A percentile compares a stretch with the other conserved stretches of the same genome.
Conservation (phyloP, 1,139 yeast genomes). For the Candida sp. region DNA sequence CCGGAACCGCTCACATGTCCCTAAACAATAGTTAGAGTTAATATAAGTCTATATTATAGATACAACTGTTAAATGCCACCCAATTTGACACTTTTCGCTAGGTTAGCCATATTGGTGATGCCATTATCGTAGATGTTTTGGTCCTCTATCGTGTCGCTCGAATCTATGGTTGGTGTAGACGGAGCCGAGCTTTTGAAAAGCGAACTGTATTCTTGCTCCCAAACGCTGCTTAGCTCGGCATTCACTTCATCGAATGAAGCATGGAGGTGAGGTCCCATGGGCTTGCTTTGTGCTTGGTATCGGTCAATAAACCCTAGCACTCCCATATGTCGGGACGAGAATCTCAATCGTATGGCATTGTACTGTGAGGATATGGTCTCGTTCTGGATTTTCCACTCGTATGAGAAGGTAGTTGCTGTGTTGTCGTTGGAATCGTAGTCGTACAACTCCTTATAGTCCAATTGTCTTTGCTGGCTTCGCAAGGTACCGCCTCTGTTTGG, state of each 20-base stretch:
- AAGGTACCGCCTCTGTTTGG: constrained; percentile 16
- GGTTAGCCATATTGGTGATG: constrained; percentile 9
- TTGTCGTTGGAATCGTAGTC: constrained; percentile 17
- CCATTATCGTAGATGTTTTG: neutral
- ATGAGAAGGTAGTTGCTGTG: constrained; percentile 10
- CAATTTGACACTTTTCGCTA: constrained; percentile 11
- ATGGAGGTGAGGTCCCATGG: neutral
- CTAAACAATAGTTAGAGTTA: constrained; percentile 1
- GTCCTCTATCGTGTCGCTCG: constrained; percentile 6
- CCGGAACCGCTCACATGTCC: constrained; percentile 27
- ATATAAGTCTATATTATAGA: neutral
- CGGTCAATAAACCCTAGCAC: constrained; percentile 23
- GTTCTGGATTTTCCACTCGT: constrained; percentile 38
- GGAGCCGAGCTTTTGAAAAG: neutral
- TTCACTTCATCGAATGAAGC: constrained; percentile 16
- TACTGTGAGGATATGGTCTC: constrained; percentile 43
- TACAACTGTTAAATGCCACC: neutral
- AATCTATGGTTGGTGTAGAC: neutral
- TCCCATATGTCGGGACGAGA: constrained; percentile 25
- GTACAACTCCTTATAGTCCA: constrained; percentile 38
- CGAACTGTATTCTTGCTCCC: constrained; percentile 16
- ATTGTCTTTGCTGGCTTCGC: constrained; percentile 40
- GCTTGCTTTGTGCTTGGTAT: constrained; percentile 3
- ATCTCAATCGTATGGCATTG: constrained; percentile 41
- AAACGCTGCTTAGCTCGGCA: constrained; percentile 11